Conservation (phyloP, 148 eudicot species). For the Fagopyrum homotropicum region DNA sequence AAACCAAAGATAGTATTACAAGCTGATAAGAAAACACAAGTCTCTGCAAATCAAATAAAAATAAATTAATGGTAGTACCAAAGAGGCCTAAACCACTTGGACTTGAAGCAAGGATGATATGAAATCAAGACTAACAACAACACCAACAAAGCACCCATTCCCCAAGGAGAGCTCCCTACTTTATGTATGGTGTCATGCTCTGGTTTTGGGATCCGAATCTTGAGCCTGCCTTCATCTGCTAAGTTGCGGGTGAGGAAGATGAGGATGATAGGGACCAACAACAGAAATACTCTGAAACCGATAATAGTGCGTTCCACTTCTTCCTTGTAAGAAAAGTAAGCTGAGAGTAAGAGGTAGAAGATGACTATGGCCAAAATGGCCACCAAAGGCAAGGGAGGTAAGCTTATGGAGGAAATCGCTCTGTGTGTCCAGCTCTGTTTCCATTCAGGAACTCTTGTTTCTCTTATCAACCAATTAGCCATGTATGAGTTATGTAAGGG, state of each 20-base stretch:
- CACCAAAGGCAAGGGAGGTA: constrained; percentile 29
- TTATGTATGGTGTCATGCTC: neutral
- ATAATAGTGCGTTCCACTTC: constrained; percentile 13
- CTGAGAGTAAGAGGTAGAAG: constrained; percentile 23
- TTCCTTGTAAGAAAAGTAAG: constrained; percentile 21
- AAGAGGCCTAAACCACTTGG: constrained; percentile 19
- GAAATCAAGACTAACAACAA: constrained; percentile 19
- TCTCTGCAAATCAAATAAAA: neutral
- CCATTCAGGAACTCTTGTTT: constrained; percentile 15
- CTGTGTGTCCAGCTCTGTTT: constrained; percentile 3
- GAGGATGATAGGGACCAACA: constrained; percentile 21
- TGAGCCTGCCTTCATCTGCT: constrained; percentile 6
- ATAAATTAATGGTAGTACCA: constrained; percentile 13
- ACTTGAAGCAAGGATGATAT: constrained; percentile 17
- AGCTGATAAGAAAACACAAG: neutral
- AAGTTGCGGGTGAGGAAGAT: constrained; percentile 17
- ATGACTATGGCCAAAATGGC: constrained; percentile 20
- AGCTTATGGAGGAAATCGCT: constrained; percentile 12
- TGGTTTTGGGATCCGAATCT: constrained; percentile 7
- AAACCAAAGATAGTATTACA: neutral
- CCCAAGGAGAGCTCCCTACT: constrained; percentile 17
- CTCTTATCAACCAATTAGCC: constrained; percentile 6
- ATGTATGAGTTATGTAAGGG: neutral
- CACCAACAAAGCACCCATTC: constrained; percentile 9
- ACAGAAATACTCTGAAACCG: constrained; percentile 20